Evolutionary conservation across 345 rosid genomes (phyloP), one percentile per base, ranked within the genome.

Genomic region (Aquilaria yunnanensis): DNA sequence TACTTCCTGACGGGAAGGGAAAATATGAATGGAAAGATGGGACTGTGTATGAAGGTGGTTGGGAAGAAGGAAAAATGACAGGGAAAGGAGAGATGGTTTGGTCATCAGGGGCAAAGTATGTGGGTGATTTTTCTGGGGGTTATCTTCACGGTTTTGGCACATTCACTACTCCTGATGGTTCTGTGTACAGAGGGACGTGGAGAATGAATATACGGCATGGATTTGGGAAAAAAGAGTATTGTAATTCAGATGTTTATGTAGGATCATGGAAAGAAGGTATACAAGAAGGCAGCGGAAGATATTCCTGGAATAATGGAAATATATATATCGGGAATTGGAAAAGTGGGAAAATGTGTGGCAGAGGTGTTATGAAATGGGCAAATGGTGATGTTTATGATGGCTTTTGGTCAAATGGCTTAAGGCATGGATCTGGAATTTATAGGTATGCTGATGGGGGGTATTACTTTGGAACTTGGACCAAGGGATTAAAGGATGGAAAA

Each of bases 211-310:
- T 83, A 67, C 80, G 67, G 50, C 97, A 93, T 63, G 98, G 98
- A 32, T 72, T 83, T 12, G 98, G 98, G 14, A 86, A 72, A 73
- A 93, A 86, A 76, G 77, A 78, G 73, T 88, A 90, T 61, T 34
- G 65, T 65, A 87, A 93, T 71, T 75, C 76, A 11, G 97, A 90
- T 63, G 46, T 75, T 54, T 93, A 93, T 65, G 96, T 87, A 61
- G 98, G 98, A 65, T 77, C 74, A 3, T 93, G 97, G 97, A 87
- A 81, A 73, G 97, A 93, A 77, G 98, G 96, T 34, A 71, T 83
- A 32, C 92, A 70, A n/a, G 96, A 93, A 62, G 97, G 97, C 32
- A 74, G 80, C 41, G 97, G 98, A 48, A 80, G 79, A 54, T 93
- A 87, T 67, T 81, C 76, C 67, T 93, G 97, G 97, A 84, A 68